Base-by-base conservation (phyloP, 2,329 filamentous ascomycete genomes). In the Colletotrichum tabaci region DNA sequence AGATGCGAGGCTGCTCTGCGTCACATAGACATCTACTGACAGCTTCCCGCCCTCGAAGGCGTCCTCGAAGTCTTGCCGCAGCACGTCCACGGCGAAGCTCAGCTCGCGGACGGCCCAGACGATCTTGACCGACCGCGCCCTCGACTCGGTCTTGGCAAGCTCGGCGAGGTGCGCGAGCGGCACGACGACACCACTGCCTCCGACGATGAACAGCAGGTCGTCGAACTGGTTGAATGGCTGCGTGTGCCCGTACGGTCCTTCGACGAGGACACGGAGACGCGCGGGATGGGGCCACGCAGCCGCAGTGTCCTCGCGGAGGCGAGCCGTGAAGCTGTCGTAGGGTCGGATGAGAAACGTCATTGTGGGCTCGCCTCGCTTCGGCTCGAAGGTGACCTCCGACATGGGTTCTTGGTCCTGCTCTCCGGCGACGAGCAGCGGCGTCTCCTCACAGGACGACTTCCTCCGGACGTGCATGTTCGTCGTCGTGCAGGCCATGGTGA, bases 261-360 rank as follows among this genome's bases (percentile, higher is more conserved):
- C 85, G 7, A 86, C 79, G 0, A 86, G 75, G 0, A 87, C 77
- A 0, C 80, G 78, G 1, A 84, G 60, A 0, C 76, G 73, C 0
- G 77, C 75, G 0, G 79, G 75, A 3, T 66, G 73, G 0, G 79
- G 77, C 69, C 77, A 77, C 1, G 67, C 44, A 0, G 72, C 62
- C 1, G 76, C 75, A 0, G 82, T 82, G 5, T 76, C 64, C 5
- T 81, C 75, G 40, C 79, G 74, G 0, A 86, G 79, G 2, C 84
- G 77, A 0, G 75, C 74, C 0, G 84, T 86, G 74, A 86, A 86
- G 55, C 84, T 79, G 53, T 84, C 81, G 71, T 86, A 86, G 0
- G 84, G 84, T 0, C 84, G 77, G 53, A 86, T 83, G n/a, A 86
- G 76, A 50, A 86, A 86, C 0, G 80, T 80, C 79, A 86, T 82